These are phyloP conservation scores for Knufia petricola DNA, from an alignment of 2,329 filamentous ascomycete genomes.

Conservation along the genomic window DNA sequence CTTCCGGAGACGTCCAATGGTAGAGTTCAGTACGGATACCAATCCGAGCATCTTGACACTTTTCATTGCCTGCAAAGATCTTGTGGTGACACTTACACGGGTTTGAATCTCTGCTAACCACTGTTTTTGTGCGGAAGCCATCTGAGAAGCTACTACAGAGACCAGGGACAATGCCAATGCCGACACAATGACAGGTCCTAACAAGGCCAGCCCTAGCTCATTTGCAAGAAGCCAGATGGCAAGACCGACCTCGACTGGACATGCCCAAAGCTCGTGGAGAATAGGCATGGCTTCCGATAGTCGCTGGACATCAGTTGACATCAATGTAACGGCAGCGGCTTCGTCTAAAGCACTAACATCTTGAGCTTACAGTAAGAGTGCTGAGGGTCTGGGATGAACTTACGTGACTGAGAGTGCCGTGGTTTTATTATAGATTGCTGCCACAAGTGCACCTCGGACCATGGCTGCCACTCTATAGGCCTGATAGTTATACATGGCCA, in stretches of 20 bases:
- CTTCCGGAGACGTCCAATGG: conserved; percentile 32
- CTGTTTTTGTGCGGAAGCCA: conserved; percentile 23
- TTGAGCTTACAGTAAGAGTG: too few relatives aligned
- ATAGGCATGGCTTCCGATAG: conserved; percentile 34
- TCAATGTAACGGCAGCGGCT: conserved; percentile 35
- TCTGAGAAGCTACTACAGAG: conserved; percentile 1
- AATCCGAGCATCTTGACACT: conserved; percentile 35
- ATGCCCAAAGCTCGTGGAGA: conserved; percentile 39
- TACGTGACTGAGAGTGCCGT: conserved; percentile 23
- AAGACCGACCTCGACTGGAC: conserved; percentile 36
- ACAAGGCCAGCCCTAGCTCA: conserved; percentile 29
- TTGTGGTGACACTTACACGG: conserved; percentile 33
- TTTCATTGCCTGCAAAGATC: conserved; percentile 33
- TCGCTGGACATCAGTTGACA: conserved; percentile 37
- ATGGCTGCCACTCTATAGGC: conserved; percentile 35
- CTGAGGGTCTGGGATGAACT: too few relatives aligned
- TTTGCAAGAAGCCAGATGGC: conserved; percentile 35
- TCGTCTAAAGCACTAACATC: conserved; percentile 26
- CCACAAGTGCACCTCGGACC: conserved; percentile 36
- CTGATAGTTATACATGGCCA: conserved; percentile 34
- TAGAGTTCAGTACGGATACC: conserved; percentile 28
- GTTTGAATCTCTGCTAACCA: conserved; percentile 37
- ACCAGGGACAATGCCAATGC: background rate
- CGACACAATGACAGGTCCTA: conserved; percentile 10
- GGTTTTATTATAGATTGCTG: conserved; percentile 44